Percentiles rank a stretch among this genome's conserved stretches.
These are phyloP conservation scores for Gracilaria gracilis DNA, from an alignment of 23 red algal species.

Conservation along the genomic window DNA sequence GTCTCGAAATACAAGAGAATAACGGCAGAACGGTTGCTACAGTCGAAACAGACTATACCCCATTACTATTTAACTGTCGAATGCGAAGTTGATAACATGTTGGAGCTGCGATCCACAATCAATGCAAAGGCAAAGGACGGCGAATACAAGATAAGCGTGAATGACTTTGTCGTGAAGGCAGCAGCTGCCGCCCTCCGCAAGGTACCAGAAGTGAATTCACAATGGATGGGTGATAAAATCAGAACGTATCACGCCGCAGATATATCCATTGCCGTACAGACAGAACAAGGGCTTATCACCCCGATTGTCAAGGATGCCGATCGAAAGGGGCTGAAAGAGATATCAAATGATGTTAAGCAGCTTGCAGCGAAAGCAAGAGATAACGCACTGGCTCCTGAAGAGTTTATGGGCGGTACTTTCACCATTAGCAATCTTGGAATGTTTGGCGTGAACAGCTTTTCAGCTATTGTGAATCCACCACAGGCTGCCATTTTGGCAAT, in stretches of 20 bases:
- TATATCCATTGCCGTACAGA: constrained; percentile 89
- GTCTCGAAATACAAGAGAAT: constrained; percentile 62
- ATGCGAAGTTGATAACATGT: constrained; percentile 80
- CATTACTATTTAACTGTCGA: constrained; percentile 89
- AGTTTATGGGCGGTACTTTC: constrained; percentile 98
- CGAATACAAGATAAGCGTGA: constrained; percentile 86
- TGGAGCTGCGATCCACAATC: constrained; percentile 68
- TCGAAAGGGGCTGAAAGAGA: constrained; percentile 85
- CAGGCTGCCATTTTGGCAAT: constrained; percentile 99
- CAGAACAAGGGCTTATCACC: constrained; percentile 88
- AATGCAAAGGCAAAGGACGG: constrained; percentile 79
- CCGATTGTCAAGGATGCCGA: constrained; percentile 94
- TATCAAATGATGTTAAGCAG: constrained; percentile 82
- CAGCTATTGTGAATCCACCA: constrained; percentile 98
- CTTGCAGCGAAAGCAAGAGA: constrained; percentile 88
- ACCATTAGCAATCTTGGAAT: constrained; percentile 96
- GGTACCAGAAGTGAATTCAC: constrained; percentile 93
- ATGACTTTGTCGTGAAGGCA: constrained; percentile 98
- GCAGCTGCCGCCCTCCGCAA: constrained; percentile 87
- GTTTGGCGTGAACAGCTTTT: constrained; percentile 91
- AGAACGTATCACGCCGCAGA: constrained; percentile 84
- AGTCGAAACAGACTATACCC: constrained; percentile 92
- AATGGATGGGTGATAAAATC: constrained; percentile 90
- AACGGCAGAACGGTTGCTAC: constrained; percentile 84
- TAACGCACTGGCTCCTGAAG: constrained; percentile 79